Conservation (phyloP, 768 basidiomycete species). For the Pholiota microspora region DNA sequence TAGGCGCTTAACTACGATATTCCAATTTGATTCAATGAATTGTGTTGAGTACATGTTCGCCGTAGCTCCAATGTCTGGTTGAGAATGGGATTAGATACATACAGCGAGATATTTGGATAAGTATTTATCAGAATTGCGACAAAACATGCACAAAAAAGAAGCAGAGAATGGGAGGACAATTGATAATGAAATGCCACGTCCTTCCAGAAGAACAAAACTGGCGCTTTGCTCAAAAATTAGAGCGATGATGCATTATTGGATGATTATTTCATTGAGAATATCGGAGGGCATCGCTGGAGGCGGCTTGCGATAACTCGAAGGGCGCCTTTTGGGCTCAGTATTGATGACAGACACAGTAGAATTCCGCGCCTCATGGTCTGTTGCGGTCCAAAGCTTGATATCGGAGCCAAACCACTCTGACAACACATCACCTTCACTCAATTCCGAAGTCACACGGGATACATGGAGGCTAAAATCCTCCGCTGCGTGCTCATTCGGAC, state of each 20-base stretch:
- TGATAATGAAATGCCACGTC: background rate
- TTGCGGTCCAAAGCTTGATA: slow-evolving; percentile 27
- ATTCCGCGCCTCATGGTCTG: slow-evolving; percentile 26
- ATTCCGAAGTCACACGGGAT: slow-evolving; percentile 7
- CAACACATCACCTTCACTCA: slow-evolving; percentile 9
- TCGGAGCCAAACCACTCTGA: slow-evolving; percentile 17
- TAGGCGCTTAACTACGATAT: no score
- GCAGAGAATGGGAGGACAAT: background rate
- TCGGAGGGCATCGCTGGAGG: slow-evolving; percentile 21
- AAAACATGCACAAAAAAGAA: no score
- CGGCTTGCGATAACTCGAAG: slow-evolving; percentile 27
- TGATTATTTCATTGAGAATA: background rate
- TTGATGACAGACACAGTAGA: background rate
- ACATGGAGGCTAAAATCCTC: slow-evolving; percentile 24
- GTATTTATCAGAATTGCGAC: no score
- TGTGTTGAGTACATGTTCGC: no score
- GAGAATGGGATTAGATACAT: no score
- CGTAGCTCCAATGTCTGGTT: no score
- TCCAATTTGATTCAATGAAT: no score
- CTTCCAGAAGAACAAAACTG: background rate
- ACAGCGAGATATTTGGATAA: no score
- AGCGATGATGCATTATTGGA: background rate
- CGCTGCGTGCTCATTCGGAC: slow-evolving; percentile 29
- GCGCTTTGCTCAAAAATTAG: background rate
- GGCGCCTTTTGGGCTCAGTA: slow-evolving; percentile 15